These are phyloP conservation scores for Amoebophrya sp. DNA, from an alignment of 169 alveolate genomes.

Conservation along the genomic window DNA sequence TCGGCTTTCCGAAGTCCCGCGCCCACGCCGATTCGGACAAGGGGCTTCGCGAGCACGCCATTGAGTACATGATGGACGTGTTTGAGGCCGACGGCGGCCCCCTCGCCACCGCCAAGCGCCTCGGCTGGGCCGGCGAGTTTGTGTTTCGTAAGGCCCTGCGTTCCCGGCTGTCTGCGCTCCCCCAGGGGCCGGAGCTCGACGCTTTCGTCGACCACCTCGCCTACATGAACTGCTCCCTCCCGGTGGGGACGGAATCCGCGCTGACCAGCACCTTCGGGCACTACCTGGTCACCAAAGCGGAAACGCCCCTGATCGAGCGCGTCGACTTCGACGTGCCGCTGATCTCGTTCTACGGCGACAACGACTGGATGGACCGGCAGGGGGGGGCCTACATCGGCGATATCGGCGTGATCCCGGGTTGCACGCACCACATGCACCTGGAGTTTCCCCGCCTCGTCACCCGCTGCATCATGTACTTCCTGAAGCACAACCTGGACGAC, in stretches of 20 bases:
- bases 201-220: neutral
- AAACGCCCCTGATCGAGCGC: neutral
- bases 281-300: neutral
- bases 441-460: neutral
- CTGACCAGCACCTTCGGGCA: neutral
- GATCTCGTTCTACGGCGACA: neutral
- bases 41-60: neutral
- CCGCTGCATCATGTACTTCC: neutral
- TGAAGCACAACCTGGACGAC: neutral
- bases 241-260: neutral
- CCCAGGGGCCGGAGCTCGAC: neutral
- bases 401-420: neutral
- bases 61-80: neutral
- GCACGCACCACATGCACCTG: neutral
- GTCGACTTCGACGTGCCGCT: neutral
- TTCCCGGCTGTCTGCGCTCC: neutral
- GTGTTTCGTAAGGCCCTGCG: neutral
- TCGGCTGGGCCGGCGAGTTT: neutral
- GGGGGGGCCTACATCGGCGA: neutral
- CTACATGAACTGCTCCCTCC: neutral
- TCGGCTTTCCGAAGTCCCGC: neutral
- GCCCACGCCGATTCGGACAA: neutral
- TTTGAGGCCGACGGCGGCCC: neutral
- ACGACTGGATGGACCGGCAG: neutral
- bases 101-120: neutral